A percentile compares a stretch with the other conserved stretches of the same genome.
These are phyloP conservation scores for Fusarium anthophilum DNA, from an alignment of 2,329 filamentous ascomycete genomes.

Conservation along the genomic window DNA sequence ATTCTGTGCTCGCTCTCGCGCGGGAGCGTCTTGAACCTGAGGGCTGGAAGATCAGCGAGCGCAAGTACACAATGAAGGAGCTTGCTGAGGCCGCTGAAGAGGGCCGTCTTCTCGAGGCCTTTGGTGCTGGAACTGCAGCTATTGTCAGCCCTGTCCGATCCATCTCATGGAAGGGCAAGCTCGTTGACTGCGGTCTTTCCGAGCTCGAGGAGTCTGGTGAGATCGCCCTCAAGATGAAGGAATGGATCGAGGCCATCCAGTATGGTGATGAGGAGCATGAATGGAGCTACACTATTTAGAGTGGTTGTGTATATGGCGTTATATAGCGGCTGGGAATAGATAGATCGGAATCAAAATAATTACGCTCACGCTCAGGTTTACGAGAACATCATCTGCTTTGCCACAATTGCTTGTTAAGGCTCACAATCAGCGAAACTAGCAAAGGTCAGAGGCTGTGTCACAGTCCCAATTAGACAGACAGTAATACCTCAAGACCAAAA, in stretches of 20 bases:
- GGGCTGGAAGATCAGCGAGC: constrained; percentile 89
- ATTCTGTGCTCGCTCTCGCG: constrained; percentile 88
- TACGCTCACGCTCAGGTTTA: constrained; percentile 14
- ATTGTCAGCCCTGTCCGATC: constrained; percentile 90
- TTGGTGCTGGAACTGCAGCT: constrained; percentile 92
- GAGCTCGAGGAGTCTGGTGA: constrained; percentile 87
- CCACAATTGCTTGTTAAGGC: constrained; percentile 25
- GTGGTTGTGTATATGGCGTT: constrained; percentile 24
- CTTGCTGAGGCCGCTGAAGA: constrained; percentile 83
- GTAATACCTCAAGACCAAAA: constrained; percentile 20
- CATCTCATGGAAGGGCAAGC: constrained; percentile 86
- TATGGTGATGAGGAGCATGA: constrained; percentile 92
- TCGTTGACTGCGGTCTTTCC: constrained; percentile 84
- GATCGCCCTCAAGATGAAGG: constrained; percentile 86
- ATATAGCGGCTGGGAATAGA: constrained; percentile 29
- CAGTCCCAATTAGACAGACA: constrained; percentile 23
- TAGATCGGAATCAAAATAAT: constrained; percentile 26
- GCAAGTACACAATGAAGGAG: constrained; percentile 92
- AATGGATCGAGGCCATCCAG: constrained; percentile 95
- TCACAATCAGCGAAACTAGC: constrained; percentile 21
- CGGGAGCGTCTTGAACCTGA: constrained; percentile 83
- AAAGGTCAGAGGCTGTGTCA: constrained; percentile 7
- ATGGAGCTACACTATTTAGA: constrained; percentile 75
- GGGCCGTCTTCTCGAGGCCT: constrained; percentile 89
- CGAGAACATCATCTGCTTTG: constrained; percentile 10